These are phyloP conservation scores for Moesziomyces parantarcticus DNA, from an alignment of 1,284 basidiomycete species.

Conservation along the genomic window DNA sequence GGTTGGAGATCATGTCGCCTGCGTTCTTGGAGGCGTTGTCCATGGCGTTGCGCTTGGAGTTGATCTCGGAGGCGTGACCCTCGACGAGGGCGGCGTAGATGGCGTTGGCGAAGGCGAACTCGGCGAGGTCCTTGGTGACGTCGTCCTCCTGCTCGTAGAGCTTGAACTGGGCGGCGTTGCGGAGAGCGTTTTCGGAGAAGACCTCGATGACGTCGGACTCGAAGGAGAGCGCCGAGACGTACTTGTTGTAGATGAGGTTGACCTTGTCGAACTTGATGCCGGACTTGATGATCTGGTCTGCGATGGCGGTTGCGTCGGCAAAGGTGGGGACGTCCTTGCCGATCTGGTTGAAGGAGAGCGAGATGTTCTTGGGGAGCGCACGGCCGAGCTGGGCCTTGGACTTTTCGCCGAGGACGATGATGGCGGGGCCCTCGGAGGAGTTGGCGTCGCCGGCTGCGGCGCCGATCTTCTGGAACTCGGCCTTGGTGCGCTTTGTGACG, in stretches of 20 bases:
- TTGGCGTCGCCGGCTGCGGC: slow-evolving; percentile 71
- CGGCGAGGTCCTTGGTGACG: slow-evolving; percentile 89
- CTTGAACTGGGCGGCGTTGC: slow-evolving; percentile 73
- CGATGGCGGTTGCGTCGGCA: slow-evolving; percentile 90
- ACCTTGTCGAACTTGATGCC: slow-evolving; percentile 86
- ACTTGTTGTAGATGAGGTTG: slow-evolving; percentile 93
- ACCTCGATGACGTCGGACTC: slow-evolving; percentile 82
- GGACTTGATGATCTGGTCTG: slow-evolving; percentile 89
- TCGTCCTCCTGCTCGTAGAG: slow-evolving; percentile 72
- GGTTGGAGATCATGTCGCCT: slow-evolving; percentile 69
- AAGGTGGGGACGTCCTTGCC: slow-evolving; percentile 97
- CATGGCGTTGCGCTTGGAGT: slow-evolving; percentile 89
- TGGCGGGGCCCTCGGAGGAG: slow-evolving; percentile 49
- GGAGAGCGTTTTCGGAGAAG: slow-evolving; percentile 64
- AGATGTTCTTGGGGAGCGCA: slow-evolving; percentile 75
- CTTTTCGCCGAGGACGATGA: slow-evolving; percentile 88
- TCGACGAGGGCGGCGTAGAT: slow-evolving; percentile 94
- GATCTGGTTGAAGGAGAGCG: slow-evolving; percentile 94
- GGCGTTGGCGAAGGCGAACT: slow-evolving; percentile 96
- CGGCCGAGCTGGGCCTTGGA: slow-evolving; percentile 91
- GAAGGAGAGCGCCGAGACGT: slow-evolving; percentile 92
- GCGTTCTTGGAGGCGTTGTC: slow-evolving; percentile 99
- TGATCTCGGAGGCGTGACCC: slow-evolving; percentile 94
- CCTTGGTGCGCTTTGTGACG: slow-evolving; percentile 87
- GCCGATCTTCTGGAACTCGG: slow-evolving; percentile 71